Percentiles rank a stretch among this genome's conserved stretches.
Evolutionary conservation across 768 basidiomycete genomes (phyloP).

Genomic region (Pleurotus platypus): DNA sequence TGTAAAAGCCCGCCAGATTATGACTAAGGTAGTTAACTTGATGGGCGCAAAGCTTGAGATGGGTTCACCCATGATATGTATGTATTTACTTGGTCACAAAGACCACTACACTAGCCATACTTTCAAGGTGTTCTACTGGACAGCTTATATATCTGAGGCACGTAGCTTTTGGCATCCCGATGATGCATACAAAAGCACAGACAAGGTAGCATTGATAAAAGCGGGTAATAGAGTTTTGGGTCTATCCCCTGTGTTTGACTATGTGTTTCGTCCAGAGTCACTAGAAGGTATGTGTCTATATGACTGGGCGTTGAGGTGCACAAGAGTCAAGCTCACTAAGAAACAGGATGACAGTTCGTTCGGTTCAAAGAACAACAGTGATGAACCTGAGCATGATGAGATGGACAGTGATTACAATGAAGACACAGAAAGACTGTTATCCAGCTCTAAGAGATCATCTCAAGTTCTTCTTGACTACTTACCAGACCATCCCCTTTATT

Average conservation of each 20-base stretch:
- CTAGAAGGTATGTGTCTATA: constrained; percentile 21
- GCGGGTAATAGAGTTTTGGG: constrained; percentile 9
- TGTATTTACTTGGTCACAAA: constrained; percentile 9
- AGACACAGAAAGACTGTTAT: neutral
- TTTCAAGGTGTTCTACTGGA: constrained; percentile 16
- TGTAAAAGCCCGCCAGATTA: constrained; percentile 17
- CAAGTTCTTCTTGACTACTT: neutral
- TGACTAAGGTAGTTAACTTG: constrained; percentile 25
- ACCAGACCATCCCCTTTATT: neutral
- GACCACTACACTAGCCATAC: constrained; percentile 27
- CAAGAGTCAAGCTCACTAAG: constrained; percentile 10
- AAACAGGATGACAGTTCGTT: neutral
- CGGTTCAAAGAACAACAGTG: neutral
- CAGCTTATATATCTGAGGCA: neutral
- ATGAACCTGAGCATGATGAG: constrained; percentile 8
- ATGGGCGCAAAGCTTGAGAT: constrained; percentile 26
- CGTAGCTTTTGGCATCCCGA: neutral
- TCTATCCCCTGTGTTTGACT: constrained; percentile 21
- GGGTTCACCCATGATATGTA: constrained; percentile 23
- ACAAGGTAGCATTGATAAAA: neutral
- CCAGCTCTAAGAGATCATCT: neutral
- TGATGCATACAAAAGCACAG: neutral
- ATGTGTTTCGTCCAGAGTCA: constrained; percentile 20
- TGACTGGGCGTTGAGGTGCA: constrained; percentile 20
- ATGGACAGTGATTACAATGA: constrained; percentile 1